Evolutionary conservation across 2,329 filamentous ascomycete genomes (phyloP).

Genomic region (Pseudocercospora fijiensis): DNA sequence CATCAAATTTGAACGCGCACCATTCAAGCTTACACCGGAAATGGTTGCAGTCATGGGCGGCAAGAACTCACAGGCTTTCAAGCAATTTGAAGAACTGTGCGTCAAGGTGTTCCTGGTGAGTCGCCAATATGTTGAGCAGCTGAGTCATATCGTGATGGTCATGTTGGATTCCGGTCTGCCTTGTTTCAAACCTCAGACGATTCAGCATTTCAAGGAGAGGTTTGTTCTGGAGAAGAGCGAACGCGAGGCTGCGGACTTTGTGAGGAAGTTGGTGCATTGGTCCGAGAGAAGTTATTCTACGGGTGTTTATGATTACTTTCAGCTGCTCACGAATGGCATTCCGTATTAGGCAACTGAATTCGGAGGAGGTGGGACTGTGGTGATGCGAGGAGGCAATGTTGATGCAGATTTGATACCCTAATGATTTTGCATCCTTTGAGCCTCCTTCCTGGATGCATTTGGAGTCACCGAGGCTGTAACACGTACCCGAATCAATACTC

Average conservation of each 20-base stretch:
- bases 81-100: slow-evolving; percentile 94
- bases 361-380: not conserved
- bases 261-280: slow-evolving; percentile 83
- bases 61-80: slow-evolving; percentile 77
- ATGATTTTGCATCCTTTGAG: not conserved
- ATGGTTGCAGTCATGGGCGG: slow-evolving; percentile 99
- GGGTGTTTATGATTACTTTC: slow-evolving; percentile 95
- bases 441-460: not conserved
- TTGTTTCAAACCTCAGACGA: slow-evolving; percentile 95
- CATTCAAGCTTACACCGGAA: slow-evolving; percentile 95
- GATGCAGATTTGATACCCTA: not conserved
- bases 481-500: no score
- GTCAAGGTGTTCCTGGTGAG: slow-evolving; percentile 92
- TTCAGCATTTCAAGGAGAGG: slow-evolving; percentile 85
- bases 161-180: slow-evolving; percentile 97
- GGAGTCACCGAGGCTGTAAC: no score
- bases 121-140: slow-evolving; percentile 81
- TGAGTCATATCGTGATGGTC: slow-evolving; percentile 82
- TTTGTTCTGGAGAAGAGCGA: slow-evolving; percentile 92
- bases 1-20: slow-evolving; percentile 94
- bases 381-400: not conserved
- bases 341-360: slow-evolving; percentile 64
- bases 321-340: slow-evolving; percentile 94
- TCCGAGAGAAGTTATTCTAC: slow-evolving; percentile 90
- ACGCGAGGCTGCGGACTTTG: slow-evolving; percentile 90